Base-by-base conservation (phyloP, 306 rosid species). In the Amphicarpaea edgeworthii region DNA sequence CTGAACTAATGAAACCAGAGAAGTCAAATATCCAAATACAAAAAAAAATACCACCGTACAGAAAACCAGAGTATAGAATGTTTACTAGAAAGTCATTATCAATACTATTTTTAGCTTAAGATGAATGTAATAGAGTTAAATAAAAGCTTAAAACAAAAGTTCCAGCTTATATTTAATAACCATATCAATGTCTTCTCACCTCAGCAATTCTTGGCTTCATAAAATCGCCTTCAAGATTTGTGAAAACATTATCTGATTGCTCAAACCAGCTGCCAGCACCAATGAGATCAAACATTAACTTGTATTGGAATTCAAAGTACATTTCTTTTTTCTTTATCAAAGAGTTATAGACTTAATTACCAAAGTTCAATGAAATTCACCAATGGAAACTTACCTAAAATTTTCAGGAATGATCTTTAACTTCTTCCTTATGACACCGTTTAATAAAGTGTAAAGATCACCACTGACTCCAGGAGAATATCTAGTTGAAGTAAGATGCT, bases 181-280 rank as follows among this genome's bases (percentile, higher is more conserved):
- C 19, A 12, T 58, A 26, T 24, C 26, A 26, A 24, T 58, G 64
- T 6, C 17, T 26, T 58, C 38, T 26, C 12, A 58, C 64, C 64
- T 58, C 64, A 58, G 38, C 64, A 24, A 26, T 58, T 58, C 38
- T 26, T 24, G 64, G 64, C 38, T 58, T 58, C 64, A 58, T 58
- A 58, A 58, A 58, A 58, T 58, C 64, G 3, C 38, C 40, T 24
- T 24, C 38, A 58, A 58, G 64, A 58, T 58, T 58, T 24, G 38
- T 12, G 32, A 58, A 58, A 58, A 26, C 64, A 12, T 58, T 14
- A 58, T 57, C 63, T 8, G 63, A 24, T 15, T 23, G 63, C 8
- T 57, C 17, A 23, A 57, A 57, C 63, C 63, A 57, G 3, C 63
- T 58, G 32, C 32, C 32, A 54, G 2, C 24, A 24, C 1, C 17